Conservation (phyloP, 345 rosid species). For the Lumnitzera littorea region DNA sequence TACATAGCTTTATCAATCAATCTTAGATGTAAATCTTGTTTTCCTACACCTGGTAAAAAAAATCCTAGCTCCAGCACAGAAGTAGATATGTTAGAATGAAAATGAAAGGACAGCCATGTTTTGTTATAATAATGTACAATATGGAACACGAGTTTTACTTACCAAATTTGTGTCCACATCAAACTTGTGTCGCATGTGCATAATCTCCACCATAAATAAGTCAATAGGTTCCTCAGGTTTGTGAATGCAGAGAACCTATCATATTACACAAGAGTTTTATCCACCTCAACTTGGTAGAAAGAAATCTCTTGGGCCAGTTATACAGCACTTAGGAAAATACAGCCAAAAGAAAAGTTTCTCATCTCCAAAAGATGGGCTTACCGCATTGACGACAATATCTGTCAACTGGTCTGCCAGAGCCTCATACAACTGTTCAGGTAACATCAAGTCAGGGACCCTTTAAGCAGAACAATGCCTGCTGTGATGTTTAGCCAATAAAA, state of each 20-base stretch:
- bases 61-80: no score
- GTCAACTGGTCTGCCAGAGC: slow-evolving; percentile 91
- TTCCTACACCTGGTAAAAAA: not conserved
- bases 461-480: no score
- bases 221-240: slow-evolving; percentile 88
- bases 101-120: not conserved
- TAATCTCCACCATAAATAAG: slow-evolving; percentile 96
- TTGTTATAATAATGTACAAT: not conserved
- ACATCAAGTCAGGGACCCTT: not conserved
- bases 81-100: not conserved
- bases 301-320: no score
- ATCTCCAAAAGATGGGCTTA: slow-evolving; percentile 23
- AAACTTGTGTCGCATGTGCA: slow-evolving; percentile 99
- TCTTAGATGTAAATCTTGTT: not conserved
- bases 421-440: slow-evolving; percentile 61
- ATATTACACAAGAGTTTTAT: slow-evolving; percentile 11
- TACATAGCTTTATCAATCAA: no score
- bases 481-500: not conserved
- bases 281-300: not conserved
- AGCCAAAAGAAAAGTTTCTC: not conserved
- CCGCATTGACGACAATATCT: slow-evolving; percentile 78
- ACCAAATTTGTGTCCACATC: slow-evolving; percentile 95
- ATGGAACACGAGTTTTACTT: slow-evolving; percentile 11
- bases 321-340: not conserved
- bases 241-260: slow-evolving; percentile 78